Evolutionary conservation across 768 basidiomycete genomes (phyloP).

Genomic region (Roridomyces roridus): DNA sequence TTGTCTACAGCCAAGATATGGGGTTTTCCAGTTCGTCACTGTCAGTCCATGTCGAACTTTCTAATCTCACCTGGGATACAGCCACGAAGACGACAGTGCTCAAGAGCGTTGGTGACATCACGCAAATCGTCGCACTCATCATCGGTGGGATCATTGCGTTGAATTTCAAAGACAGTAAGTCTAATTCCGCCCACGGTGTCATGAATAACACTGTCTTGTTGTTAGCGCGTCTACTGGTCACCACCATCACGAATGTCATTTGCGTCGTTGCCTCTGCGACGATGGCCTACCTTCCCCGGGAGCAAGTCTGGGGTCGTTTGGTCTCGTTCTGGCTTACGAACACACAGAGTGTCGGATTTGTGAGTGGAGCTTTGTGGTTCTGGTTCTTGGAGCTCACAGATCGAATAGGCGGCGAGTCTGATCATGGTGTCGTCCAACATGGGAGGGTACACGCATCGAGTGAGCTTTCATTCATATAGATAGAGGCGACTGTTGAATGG

Average conservation of each 20-base stretch:
- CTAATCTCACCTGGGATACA: neutral
- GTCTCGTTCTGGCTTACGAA: conserved; percentile 28
- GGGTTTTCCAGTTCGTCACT: conserved; percentile 21
- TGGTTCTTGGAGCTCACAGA: neutral
- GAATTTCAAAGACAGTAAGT: conserved; percentile 23
- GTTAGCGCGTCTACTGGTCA: conserved; percentile 21
- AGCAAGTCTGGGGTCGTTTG: conserved; percentile 21
- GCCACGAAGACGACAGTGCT: conserved; percentile 26
- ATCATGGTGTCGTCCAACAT: conserved; percentile 30
- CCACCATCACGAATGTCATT: conserved; percentile 25
- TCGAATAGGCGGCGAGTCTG: conserved; percentile 19
- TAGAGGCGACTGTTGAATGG: neutral
- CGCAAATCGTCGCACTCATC: conserved; percentile 26
- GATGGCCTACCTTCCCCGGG: conserved; percentile 28
- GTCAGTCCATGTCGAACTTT: no score
- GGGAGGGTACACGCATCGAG: conserved; percentile 29
- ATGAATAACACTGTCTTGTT: no score
- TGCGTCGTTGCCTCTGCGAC: conserved; percentile 25
- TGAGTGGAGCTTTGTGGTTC: neutral
- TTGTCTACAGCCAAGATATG: conserved; percentile 17
- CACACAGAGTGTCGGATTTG: conserved; percentile 28
- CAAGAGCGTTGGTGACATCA: conserved; percentile 28
- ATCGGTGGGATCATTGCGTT: conserved; percentile 24
- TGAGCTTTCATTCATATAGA: neutral
- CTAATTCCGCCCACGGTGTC: no score